phyloP scores from a whole-genome alignment of 208 protist genomes.

The Angomonas desouzai region DNA sequence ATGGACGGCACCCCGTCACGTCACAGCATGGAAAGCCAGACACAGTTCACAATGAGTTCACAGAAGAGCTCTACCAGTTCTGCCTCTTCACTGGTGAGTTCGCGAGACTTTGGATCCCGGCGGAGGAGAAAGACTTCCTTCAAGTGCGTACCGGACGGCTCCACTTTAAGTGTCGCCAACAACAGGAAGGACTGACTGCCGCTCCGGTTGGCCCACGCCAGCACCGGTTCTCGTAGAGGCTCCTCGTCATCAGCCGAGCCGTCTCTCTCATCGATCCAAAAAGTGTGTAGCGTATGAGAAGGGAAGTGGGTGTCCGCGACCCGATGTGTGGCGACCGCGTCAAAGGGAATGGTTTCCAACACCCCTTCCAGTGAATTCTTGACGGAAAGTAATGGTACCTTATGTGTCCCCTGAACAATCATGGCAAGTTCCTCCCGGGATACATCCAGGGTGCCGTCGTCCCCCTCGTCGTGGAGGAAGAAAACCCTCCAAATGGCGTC shows the following conservation, averaged over 20 bases:
- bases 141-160: background rate
- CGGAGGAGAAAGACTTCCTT: background rate
- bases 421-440: constrained; percentile 48
- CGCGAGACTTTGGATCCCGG: background rate
- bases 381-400: constrained; percentile 15
- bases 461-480: background rate
- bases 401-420: constrained; percentile 27
- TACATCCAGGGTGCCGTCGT: constrained; percentile 9
- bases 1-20: too few species aligned
- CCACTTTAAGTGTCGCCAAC: background rate
- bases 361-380: constrained; percentile 19
- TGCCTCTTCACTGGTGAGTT: background rate
- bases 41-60: constrained; percentile 2
- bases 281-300: background rate
- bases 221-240: background rate
- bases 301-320: background rate
- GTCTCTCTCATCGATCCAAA: background rate
- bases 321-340: background rate
- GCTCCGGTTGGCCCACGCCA: background rate
- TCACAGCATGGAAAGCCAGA: constrained; percentile 2
- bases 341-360: constrained; percentile 13
- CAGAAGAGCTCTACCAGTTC: background rate
- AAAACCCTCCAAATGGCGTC: constrained; percentile 25
- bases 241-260: background rate
- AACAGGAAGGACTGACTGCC: background rate